Conservation (phyloP, 371 early-diverging fungal species). For the Mortierella sp. region DNA sequence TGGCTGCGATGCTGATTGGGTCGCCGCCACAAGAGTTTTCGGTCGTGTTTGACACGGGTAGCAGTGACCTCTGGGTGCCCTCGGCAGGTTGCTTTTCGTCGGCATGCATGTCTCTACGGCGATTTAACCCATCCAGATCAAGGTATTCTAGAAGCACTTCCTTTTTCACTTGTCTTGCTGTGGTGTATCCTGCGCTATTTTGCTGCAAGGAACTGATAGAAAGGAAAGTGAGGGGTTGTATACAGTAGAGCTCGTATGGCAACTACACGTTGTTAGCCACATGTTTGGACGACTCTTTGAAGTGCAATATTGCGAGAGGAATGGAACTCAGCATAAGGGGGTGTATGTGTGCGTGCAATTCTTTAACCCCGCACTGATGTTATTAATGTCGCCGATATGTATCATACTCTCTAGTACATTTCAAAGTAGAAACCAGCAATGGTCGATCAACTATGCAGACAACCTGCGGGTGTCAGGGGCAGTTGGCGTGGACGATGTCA, state of each 20-base stretch:
- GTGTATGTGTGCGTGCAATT: too few relatives aligned
- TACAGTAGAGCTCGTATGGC: too few relatives aligned
- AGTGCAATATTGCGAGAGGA: too few relatives aligned
- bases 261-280: too few relatives aligned
- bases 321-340: too few relatives aligned
- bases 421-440: not conserved
- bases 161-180: too few relatives aligned
- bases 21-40: conserved; percentile 40
- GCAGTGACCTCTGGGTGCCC: conserved; percentile 49
- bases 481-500: conserved; percentile 31
- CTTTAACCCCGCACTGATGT: too few relatives aligned
- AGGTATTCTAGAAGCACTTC: conserved; percentile 31
- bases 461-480: conserved; percentile 23
- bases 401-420: too few relatives aligned
- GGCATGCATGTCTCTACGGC: conserved; percentile 22
- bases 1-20: conserved; percentile 41
- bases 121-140: conserved; percentile 30
- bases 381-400: too few relatives aligned
- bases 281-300: too few relatives aligned
- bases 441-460: conserved; percentile 48
- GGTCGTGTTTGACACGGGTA: conserved; percentile 51
- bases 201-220: too few relatives aligned
- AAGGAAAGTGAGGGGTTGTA: not conserved
- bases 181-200: too few relatives aligned
- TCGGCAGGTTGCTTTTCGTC: conserved; percentile 15